Base-by-base conservation (phyloP, 352 stramenopile genomes). In the Peronospora destructor region DNA sequence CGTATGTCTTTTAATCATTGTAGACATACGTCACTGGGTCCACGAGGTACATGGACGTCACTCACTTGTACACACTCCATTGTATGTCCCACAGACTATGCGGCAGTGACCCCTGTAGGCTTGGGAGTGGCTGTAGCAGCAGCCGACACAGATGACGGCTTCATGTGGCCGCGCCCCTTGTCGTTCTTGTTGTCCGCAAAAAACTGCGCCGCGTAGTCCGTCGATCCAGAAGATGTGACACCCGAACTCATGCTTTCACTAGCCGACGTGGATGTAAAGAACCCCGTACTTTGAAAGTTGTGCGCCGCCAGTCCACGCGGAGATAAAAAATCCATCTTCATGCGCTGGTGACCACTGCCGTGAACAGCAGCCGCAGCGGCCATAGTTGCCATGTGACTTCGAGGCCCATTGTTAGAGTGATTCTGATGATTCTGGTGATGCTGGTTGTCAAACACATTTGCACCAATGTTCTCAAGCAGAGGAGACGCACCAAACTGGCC, bases 141-240 rank as follows among this genome's bases (percentile, higher is more conserved):
- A 0, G 50, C 59, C 17, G 62, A 59, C 28, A 67, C 58, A 12
- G 56, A 63, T 1, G 61, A 66, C 26, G 54, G 59, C 54, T 73
- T 72, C 49, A 66, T 61, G 33, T 55, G 52, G 42, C 57, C 59
- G 34, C 66, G 62, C 8, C 21, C 47, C 50, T 79, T 84, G 64
- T 74, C 63, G 49, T 60, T 64, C 52, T 74, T 79, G 39, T 53
- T 58, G 45, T 81, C 74, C 9, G 72, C 74, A 48, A 85, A 85
- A 56, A 85, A 85, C 52, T 85, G 74, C 29, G 74, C 71, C 35
- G 74, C 68, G 52, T 85, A 85, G 54, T 85, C 74, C 30, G 65
- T 50, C 4, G 70, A 64, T 6, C 56, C 61, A 6, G 59, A 59
- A 17, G 29, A 14, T 14, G 43, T 19, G 5, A 46, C 35, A n/a